A percentile compares a stretch with the other conserved stretches of the same genome.
Conservation (phyloP, 2,329 filamentous ascomycete species). For the Mycosphaerella sp. region DNA sequence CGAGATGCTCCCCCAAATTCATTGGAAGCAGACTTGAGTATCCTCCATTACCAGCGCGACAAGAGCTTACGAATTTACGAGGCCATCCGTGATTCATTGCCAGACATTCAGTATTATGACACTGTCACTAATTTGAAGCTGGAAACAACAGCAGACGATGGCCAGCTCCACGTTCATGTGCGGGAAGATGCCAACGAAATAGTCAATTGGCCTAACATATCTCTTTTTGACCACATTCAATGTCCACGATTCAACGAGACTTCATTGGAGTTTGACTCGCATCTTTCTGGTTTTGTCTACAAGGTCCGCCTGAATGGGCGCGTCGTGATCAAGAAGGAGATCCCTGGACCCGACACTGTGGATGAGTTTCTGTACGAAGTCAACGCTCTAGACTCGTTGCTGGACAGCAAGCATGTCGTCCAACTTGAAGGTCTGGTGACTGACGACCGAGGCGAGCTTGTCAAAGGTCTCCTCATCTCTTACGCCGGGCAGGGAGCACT, state of each 20-base stretch:
- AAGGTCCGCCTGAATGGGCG: slow-evolving; percentile 67
- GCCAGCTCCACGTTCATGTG: slow-evolving; percentile 88
- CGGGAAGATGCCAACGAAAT: slow-evolving; percentile 97
- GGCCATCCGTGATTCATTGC: slow-evolving; percentile 81
- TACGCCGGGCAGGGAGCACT: slow-evolving; percentile 82
- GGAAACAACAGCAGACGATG: slow-evolving; percentile 75
- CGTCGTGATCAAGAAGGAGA: slow-evolving; percentile 92
- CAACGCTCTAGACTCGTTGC: slow-evolving; percentile 78
- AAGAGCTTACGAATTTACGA: slow-evolving; percentile 93
- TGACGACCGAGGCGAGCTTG: slow-evolving; percentile 63
- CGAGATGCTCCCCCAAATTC: slow-evolving; percentile 71
- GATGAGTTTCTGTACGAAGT: slow-evolving; percentile 98
- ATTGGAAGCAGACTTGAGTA: slow-evolving; percentile 73
- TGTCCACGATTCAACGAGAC: slow-evolving; percentile 58
- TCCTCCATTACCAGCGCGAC: slow-evolving; percentile 76
- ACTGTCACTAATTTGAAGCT: slow-evolving; percentile 95
- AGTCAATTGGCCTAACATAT: slow-evolving; percentile 71
- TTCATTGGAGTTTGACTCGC: slow-evolving; percentile 76
- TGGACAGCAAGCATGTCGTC: slow-evolving; percentile 69
- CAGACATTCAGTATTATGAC: slow-evolving; percentile 92
- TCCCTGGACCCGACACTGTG: slow-evolving; percentile 87
- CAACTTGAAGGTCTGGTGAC: slow-evolving; percentile 81
- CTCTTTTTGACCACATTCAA: slow-evolving; percentile 65
- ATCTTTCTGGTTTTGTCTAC: slow-evolving; percentile 96
- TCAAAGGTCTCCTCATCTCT: slow-evolving; percentile 85